These are phyloP conservation scores for Plasmopara muralis DNA, from an alignment of 352 stramenopile species.

Conservation along the genomic window DNA sequence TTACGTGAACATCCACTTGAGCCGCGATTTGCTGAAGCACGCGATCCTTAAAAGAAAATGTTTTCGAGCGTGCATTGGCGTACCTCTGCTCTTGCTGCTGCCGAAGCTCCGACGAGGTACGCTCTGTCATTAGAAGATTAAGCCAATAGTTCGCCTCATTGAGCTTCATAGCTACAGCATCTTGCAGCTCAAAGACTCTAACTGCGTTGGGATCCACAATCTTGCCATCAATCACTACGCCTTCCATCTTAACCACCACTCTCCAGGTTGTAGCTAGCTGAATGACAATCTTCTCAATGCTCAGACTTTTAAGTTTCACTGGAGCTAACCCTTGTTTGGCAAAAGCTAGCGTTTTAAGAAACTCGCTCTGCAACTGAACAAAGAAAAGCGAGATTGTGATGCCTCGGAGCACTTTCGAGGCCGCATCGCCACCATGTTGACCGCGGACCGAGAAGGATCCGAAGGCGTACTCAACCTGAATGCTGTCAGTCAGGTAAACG, in stretches of 20 bases:
- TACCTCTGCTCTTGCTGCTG: constrained; percentile 23
- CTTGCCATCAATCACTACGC: constrained; percentile 33
- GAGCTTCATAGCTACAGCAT: constrained; percentile 54
- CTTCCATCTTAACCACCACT: constrained; percentile 45
- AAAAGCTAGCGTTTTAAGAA: constrained; percentile 53
- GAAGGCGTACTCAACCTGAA: constrained; percentile 45
- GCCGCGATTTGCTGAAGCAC: constrained; percentile 53
- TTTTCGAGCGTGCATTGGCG: constrained; percentile 10
- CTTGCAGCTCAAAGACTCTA: constrained; percentile 37
- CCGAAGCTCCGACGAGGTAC: constrained; percentile 29
- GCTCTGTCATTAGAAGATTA: constrained; percentile 26
- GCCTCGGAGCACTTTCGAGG: constrained; percentile 26
- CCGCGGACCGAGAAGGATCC: constrained; percentile 37
- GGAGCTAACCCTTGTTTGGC: constrained; percentile 49
- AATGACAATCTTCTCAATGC: constrained; percentile 40
- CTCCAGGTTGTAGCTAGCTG: constrained; percentile 47
- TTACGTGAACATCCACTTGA: constrained; percentile 52
- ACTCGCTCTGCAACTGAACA: constrained; percentile 41
- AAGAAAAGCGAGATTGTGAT: constrained; percentile 52
- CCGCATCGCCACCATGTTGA: constrained; percentile 5
- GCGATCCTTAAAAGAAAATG: constrained; percentile 55
- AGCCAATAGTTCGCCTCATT: constrained; percentile 35
- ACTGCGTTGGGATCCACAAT: constrained; percentile 40
- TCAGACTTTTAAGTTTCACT: constrained; percentile 30
- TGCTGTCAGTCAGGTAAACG: constrained; percentile 44